Evolutionary conservation across 169 alveolate species (phyloP).

Genomic region (Cryptosporidium ubiquitum): DNA sequence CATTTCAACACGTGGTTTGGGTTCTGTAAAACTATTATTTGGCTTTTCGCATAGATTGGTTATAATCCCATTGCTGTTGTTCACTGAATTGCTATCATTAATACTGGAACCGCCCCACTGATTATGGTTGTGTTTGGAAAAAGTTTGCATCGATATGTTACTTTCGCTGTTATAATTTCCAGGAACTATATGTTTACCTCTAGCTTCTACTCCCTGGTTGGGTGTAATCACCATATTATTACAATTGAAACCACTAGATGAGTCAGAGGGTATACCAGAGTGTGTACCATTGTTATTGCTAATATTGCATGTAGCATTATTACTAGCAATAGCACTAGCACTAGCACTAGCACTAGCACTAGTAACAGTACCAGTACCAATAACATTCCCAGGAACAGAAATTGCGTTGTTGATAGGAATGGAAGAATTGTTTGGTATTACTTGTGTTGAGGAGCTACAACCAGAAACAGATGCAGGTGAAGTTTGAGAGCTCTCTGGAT

Average conservation of each 20-base stretch:
- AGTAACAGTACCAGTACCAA: too few species aligned
- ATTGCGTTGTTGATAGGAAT: not conserved
- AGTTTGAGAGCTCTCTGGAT: not conserved
- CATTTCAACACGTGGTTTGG: not conserved
- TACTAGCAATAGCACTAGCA: too few species aligned
- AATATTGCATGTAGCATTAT: not conserved
- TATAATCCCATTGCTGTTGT: not conserved
- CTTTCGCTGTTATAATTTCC: not conserved
- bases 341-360: too few species aligned
- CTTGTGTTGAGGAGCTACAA: not conserved
- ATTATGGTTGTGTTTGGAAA: not conserved
- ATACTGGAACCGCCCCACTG: slow-evolving; percentile 12
- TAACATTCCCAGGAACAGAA: not conserved
- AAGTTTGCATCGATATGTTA: not conserved
- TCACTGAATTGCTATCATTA: not conserved
- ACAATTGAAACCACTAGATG: not conserved
- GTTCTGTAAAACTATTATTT: not conserved
- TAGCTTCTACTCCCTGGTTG: not conserved
- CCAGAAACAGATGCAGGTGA: not conserved
- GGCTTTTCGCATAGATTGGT: not conserved
- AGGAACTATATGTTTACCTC: not conserved
- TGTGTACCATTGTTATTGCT: not conserved
- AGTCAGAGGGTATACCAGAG: not conserved
- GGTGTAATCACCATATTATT: not conserved
- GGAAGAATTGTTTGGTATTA: not conserved